These are phyloP conservation scores for Colletotrichum tanaceti DNA, from an alignment of 2,329 filamentous ascomycete species.

Conservation along the genomic window DNA sequence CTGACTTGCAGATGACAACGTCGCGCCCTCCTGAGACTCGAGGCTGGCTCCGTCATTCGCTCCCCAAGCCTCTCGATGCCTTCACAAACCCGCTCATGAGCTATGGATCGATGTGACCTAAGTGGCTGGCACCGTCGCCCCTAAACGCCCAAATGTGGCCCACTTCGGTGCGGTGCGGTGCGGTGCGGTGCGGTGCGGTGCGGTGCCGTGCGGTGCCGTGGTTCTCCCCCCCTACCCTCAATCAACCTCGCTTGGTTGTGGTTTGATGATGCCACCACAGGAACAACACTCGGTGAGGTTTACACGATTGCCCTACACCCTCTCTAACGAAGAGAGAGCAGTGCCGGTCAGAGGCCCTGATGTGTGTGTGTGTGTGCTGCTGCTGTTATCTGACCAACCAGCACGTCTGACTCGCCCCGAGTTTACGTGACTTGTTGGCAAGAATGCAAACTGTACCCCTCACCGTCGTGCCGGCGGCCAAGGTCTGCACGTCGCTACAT, in stretches of 20 bases:
- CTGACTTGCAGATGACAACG: constrained; percentile 22
- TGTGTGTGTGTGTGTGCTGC: background rate
- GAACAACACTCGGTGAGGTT: constrained; percentile 34
- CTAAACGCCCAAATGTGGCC: background rate
- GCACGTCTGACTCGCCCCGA: constrained; percentile 1
- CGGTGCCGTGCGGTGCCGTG: constrained; percentile 14
- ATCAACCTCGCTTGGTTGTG: background rate
- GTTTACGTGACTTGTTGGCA: constrained; percentile 21
- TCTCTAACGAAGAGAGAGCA: constrained; percentile 26
- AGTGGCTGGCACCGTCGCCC: background rate
- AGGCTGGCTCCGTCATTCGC: background rate
- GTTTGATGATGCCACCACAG: constrained; percentile 24
- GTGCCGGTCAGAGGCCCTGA: constrained; percentile 30
- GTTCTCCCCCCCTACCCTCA: background rate
- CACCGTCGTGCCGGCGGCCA: constrained; percentile 15
- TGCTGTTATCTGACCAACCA: constrained; percentile 21
- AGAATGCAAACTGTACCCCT: constrained; percentile 17
- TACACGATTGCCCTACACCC: constrained; percentile 33
- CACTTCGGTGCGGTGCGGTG: constrained; percentile 13
- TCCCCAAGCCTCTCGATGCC: background rate
- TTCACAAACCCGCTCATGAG: background rate
- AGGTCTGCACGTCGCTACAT: constrained; percentile 31
- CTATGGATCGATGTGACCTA: background rate
- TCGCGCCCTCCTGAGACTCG: constrained; percentile 5
- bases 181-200: constrained; percentile 14